A percentile compares a stretch with the other conserved stretches of the same genome.
phyloP scores from a whole-genome alignment of 2,329 filamentous ascomycete species.

The Fusarium foetens region DNA sequence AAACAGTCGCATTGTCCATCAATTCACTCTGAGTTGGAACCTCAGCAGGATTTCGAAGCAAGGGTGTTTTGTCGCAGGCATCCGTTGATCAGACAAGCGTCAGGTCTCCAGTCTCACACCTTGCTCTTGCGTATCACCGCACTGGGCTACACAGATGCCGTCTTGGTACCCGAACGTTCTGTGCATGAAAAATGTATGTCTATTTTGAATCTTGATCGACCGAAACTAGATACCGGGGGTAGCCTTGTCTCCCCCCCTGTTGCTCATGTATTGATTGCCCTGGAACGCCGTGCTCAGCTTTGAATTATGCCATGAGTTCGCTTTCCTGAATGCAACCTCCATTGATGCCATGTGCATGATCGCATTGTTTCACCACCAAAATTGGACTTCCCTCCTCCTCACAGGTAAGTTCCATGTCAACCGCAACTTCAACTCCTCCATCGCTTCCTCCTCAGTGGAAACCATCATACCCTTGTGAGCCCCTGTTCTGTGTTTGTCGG shows the following conservation, averaged over 20 bases:
- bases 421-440: conserved; percentile 32
- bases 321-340: conserved; percentile 1
- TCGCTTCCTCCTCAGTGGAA: conserved; percentile 32
- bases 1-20: conserved; percentile 33
- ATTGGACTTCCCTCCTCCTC: not conserved
- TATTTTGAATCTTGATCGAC: conserved; percentile 27
- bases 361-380: conserved; percentile 17
- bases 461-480: conserved; percentile 48
- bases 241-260: conserved; percentile 9
- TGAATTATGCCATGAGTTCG: conserved; percentile 20
- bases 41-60: conserved; percentile 15
- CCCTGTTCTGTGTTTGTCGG: conserved; percentile 54
- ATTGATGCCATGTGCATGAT: conserved; percentile 18
- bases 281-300: conserved; percentile 38
- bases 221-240: conserved; percentile 5
- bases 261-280: conserved; percentile 16
- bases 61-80: conserved; percentile 26
- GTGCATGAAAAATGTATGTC: conserved; percentile 23
- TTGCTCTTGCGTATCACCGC: conserved; percentile 2
- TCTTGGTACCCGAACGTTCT: not conserved
- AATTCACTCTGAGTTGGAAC: conserved; percentile 11
- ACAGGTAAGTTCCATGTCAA: not conserved
- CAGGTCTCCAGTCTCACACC: conserved; percentile 14
- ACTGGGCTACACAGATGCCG: conserved; percentile 2
- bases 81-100: conserved; percentile 29